Base-by-base conservation (phyloP, 495 filamentous ascomycete genomes). In the Penicillium alfredii region DNA sequence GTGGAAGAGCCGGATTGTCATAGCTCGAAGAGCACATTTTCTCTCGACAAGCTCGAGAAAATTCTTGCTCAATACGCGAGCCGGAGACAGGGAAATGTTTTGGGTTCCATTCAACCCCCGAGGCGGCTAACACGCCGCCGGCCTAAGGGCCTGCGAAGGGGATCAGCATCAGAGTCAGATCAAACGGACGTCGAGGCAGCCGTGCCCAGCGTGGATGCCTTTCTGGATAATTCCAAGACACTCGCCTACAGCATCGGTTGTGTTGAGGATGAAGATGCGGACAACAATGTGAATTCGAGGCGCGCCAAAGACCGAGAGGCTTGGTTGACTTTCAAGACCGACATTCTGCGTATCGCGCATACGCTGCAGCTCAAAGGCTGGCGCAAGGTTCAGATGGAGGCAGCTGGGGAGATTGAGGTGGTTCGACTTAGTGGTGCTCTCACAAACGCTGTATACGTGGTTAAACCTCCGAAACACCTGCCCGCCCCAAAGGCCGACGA, bases 361-460 rank as follows among this genome's bases (percentile, higher is more conserved):
- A 99, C 92, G 0, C 68, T 99, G 34, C 75, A 76, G 33, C 73
- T 96, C 23, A 89, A 88, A 59, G 82, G 89, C 4, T 99, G 92
- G 92, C 80, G 88, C 30, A 77, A 76, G 38, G 76, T 99, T 2
- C 70, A 86, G 4, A 66, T 94, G 48, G 86, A 94, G 6, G 50
- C 58, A 26, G 77, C 78, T 39, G 64, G 53, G 24, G 80, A 86
- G 15, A 83, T 99, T 29, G 78, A 77, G 10, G 83, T 97, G 16
- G 74, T 84, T 56, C 78, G 88, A 10, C 77, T 99, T 8, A 95
- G 88, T 53, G 92, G 92, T 34, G 92, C 92, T 10, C 63, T 97
- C 53, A 99, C 92, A 3, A 99, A 99, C 55, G 85, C 88, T 7
- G 87, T 97, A 8, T 97, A 96, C 57, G 88, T 94, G 35, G 86